Conservation (phyloP, 768 basidiomycete species). For the Auriculariales sp. region DNA sequence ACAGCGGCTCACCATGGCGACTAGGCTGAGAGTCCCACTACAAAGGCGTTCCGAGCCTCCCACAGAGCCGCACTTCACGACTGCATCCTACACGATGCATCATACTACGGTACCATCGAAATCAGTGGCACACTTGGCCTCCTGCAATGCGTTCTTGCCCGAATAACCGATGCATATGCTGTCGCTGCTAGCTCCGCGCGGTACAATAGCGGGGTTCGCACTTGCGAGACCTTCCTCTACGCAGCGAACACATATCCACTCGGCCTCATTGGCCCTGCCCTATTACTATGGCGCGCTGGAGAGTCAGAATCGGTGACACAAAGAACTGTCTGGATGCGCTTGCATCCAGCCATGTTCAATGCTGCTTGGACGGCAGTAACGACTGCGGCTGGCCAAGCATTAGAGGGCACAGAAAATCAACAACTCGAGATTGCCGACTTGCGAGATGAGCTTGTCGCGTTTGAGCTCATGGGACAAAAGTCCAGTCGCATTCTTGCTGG, state of each 20-base stretch:
- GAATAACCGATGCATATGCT: slow-evolving; percentile 51
- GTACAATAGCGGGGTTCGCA: slow-evolving; percentile 53
- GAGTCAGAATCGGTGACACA: slow-evolving; percentile 6
- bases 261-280: slow-evolving; percentile 52
- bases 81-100: slow-evolving; percentile 80
- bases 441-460: slow-evolving; percentile 55
- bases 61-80: slow-evolving; percentile 78
- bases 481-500: slow-evolving; percentile 47
- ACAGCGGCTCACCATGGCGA: background rate
- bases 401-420: slow-evolving; percentile 13
- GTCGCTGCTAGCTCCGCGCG: slow-evolving; percentile 44
- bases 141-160: slow-evolving; percentile 35
- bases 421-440: slow-evolving; percentile 55
- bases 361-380: slow-evolving; percentile 39
- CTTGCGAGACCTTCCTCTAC: slow-evolving; percentile 55
- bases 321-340: slow-evolving; percentile 57
- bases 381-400: slow-evolving; percentile 20
- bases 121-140: slow-evolving; percentile 47
- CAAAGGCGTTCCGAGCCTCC: slow-evolving; percentile 84
- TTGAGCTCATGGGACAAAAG: slow-evolving; percentile 84
- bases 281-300: slow-evolving; percentile 57
- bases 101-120: slow-evolving; percentile 68
- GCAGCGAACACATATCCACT: slow-evolving; percentile 48
- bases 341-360: slow-evolving; percentile 61
- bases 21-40: slow-evolving; percentile 74